A percentile compares a stretch with the other conserved stretches of the same genome.
Conservation (phyloP, 352 stramenopile species). For the Phytophthora sp. region DNA sequence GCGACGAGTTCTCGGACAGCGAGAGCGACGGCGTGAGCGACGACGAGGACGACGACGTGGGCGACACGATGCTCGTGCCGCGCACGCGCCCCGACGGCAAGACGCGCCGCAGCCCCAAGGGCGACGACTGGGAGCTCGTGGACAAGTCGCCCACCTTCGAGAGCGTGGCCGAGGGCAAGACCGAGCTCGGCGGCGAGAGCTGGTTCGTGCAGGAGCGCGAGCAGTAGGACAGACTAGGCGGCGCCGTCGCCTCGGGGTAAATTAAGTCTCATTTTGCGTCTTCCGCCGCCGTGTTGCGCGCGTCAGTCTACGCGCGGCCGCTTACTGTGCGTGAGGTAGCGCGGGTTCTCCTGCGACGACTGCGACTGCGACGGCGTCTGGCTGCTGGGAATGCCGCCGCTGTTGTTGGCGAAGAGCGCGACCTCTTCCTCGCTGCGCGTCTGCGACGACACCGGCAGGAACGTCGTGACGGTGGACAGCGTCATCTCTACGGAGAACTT, state of each 20-base stretch:
- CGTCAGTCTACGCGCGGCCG: background rate
- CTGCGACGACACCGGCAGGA: constrained; percentile 72
- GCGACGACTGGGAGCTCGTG: constrained; percentile 78
- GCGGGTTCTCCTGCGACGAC: constrained; percentile 56
- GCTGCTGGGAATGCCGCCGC: constrained; percentile 3
- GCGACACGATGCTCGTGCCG: constrained; percentile 60
- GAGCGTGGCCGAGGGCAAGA: constrained; percentile 46
- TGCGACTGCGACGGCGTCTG: constrained; percentile 35
- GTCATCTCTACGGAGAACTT: constrained; percentile 82
- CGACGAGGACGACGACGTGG: constrained; percentile 53
- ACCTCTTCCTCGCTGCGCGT: constrained; percentile 50
- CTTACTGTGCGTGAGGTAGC: constrained; percentile 72
- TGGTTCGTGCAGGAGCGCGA: constrained; percentile 58
- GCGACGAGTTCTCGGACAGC: constrained; percentile 84
- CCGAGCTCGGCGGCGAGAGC: constrained; percentile 55
- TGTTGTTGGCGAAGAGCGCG: constrained; percentile 24
- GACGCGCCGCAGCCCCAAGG: constrained; percentile 54
- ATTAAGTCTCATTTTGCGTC: constrained; percentile 42
- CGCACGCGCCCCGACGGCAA: constrained; percentile 38
- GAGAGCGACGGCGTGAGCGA: constrained; percentile 79
- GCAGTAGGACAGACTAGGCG: constrained; percentile 18
- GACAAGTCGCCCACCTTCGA: constrained; percentile 84
- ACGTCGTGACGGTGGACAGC: constrained; percentile 84
- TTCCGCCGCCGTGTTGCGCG: constrained; percentile 2
- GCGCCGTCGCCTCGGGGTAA: constrained; percentile 13